Base-by-base conservation (phyloP, 345 rosid genomes). In the Syzygium jambos region DNA sequence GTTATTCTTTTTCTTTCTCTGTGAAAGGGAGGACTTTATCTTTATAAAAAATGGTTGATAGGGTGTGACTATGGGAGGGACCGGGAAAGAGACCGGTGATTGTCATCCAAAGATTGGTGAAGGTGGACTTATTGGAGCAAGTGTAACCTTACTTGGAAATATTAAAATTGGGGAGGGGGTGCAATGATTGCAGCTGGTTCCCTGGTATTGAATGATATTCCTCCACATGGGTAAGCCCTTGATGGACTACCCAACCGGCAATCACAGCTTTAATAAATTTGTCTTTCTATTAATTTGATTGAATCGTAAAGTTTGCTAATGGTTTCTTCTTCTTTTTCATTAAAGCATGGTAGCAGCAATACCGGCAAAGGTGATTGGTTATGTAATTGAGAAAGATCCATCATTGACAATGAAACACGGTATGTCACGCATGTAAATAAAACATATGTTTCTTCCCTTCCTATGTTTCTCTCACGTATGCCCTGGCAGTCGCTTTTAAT, bases 121-220 rank as follows among this genome's bases (percentile, higher is more conserved):
- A 82, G 97, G 98, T 89, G 98, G 96, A 86, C 90, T 95, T n/a
- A 91, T 97, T 85, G 98, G 96, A 90, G 98, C 98, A 14, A 91
- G 96, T 87, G 98, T 89, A 87, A 95, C 92, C 41, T 87, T 97
- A 85, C 98, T 97, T 59, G 98, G 99, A 29, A 96, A 96, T 87
- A 94, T 97, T 88, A 92, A 87, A 68, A 90, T 97, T 41, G 98
- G 98, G 90, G 93, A 93, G n/a, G n/a, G 88, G 98, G 98, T 16
- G 96, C 99, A 65, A 96, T 95, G 97, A 90, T 97, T 38, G 98
- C 97, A 87, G 95, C 98, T 30, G 94, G 98, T 85, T 96, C 99
- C 86, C 95, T 96, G 84, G 96, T 97, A 51, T 88, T 96, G 85
- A 95, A 96, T 86, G 95, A 95, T 80, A 95, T 95, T 89, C 95